Base-by-base conservation (phyloP, 2,329 filamentous ascomycete genomes). In the Xylariaceae sp. region DNA sequence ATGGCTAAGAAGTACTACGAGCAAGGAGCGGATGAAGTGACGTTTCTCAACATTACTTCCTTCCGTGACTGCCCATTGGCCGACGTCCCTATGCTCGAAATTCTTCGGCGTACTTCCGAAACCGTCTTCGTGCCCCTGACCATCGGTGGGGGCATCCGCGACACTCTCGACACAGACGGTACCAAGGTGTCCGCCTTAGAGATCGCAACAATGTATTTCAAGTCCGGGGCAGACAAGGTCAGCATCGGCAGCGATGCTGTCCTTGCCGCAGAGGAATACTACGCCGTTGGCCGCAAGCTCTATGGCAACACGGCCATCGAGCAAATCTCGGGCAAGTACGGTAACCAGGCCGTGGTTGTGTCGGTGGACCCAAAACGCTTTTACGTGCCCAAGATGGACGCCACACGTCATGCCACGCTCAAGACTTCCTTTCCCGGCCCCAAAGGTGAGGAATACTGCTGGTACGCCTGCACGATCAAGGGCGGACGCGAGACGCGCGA, bases 401-500 rank as follows among this genome's bases (percentile, higher is more conserved):
- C 87, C 40, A 75, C 77, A 1, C 83, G 88, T 57, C 85, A 93
- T 65, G 68, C 71, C 64, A 87, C 84, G 12, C 70, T 96, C 58
- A 70, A 75, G 57, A 95, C 91, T 0, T 62, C 67, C 0, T 77
- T 71, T 47, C 81, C 80, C 0, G 89, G 90, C 8, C 82, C 87
- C 17, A 75, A 78, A 33, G 89, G 89, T 19, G 87, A 96, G 64
- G 69, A 72, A 39, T 85, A 81, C 65, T 95, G 89, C 71, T 98
- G 91, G 91, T 98, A 96, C 64, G 90, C 93, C 43, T 97, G 93
- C 69, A 98, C 93, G 6, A 89, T 95, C 69, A 94, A 91, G 69
- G 93, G 93, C 35, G 93, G 93, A 6, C 83, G 93, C 47, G 91
- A 97, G 69, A 90, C 86, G n/a, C 80, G 90, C 45, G 89, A 97